Base-by-base conservation (phyloP, 371 early-diverging fungal genomes). In the Thermomucor indicae-seudaticae region DNA sequence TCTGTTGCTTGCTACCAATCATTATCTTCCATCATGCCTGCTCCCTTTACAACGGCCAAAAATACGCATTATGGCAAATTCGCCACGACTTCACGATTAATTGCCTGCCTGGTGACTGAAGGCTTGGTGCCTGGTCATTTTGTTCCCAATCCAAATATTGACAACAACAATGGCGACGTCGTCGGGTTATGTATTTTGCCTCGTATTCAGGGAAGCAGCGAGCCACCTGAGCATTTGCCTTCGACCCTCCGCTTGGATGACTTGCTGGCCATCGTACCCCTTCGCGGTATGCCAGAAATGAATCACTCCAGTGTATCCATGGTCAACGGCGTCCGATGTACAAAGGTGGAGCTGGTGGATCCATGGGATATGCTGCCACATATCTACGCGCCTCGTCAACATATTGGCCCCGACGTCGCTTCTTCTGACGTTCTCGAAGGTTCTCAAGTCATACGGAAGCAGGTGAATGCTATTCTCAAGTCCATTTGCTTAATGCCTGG, bases 21-120 rank as follows among this genome's bases (percentile, higher is more conserved):
- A 5, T 22, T n/a, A 4, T 1, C 3, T 6, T 25, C 23, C 22
- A 29, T 10, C n/a, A 62, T 62, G 62, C 62, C 62, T 43, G 57
- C 47, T 35, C 47, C 54, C 12, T 52, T 44, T 27, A 34, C 53
- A 14, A 38, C 45, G 4, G 50, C 45, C n/a, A 58, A 59, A 23
- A 72, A 71, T 16, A 28, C 58, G 42, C 69, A 65, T 37, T 74
- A 58, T 54, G 66, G 74, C 43, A 69, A 59, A 28, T 72, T 69
- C 51, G 84, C 85, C 47, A 81, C 83, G 1, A 63, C 70, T 11
- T 83, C 85, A 7, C 78, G 88, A 24, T 58, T 86, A 5, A 53
- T 85, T 16, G 54, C 78, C 7, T 84, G 84, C 42, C 55, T 84
- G 16, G 77, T 78, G 19, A 81, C 81, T 42, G 88, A 87, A 58